These are phyloP conservation scores for Eimeria acervulina DNA, from an alignment of 169 alveolate genomes.

Conservation along the genomic window DNA sequence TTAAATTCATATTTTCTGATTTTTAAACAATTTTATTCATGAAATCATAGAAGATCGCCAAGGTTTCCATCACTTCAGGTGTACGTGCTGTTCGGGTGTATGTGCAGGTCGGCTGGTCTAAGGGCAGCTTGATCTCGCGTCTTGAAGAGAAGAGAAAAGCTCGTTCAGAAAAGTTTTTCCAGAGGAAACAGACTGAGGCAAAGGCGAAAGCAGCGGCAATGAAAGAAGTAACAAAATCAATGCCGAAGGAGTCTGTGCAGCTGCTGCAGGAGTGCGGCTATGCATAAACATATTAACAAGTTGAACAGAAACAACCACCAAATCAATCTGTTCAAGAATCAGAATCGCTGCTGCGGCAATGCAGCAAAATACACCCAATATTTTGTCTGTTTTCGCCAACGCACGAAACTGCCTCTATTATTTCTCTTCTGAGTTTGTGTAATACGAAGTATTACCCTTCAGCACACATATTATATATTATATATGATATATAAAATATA, in stretches of 20 bases:
- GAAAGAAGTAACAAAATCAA: no score
- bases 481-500: no score
- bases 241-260: no score
- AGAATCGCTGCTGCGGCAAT: not conserved
- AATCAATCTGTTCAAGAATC: constrained; percentile 70
- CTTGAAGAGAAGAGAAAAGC: constrained; percentile 84
- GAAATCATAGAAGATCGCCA: no score
- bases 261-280: no score
- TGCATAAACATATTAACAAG: not conserved
- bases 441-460: no score
- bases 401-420: not conserved
- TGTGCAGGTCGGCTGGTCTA: constrained; percentile 86
- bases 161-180: constrained; percentile 49
- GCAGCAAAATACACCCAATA: not conserved
- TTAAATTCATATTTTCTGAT: not conserved
- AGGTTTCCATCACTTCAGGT: not conserved
- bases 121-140: constrained; percentile 84
- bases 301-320: constrained; percentile 33
- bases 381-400: not conserved
- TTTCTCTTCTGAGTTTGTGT: no score
- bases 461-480: no score
- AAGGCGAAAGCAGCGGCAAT: constrained; percentile 18
- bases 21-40: no score
- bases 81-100: constrained; percentile 16
- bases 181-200: constrained; percentile 68